These are phyloP conservation scores for Apocynum venetum DNA, from an alignment of 257 asterid genomes.

Conservation along the genomic window DNA sequence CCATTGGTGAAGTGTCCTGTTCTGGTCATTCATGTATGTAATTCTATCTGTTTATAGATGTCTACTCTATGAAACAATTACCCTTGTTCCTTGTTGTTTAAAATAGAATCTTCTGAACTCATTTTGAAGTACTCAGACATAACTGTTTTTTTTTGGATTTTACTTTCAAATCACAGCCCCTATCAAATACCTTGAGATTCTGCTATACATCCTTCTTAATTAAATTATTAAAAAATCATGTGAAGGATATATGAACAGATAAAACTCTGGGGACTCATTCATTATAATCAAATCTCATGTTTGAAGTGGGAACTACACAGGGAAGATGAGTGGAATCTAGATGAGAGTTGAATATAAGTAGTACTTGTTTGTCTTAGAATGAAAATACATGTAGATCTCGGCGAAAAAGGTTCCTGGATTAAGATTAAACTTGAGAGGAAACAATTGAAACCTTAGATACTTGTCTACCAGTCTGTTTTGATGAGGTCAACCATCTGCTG, in stretches of 20 bases:
- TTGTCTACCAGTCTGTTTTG: background rate
- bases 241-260: background rate
- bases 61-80: background rate
- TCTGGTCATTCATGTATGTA: conserved; percentile 82
- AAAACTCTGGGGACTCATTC: background rate
- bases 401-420: background rate
- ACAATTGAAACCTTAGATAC: background rate
- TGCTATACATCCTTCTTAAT: background rate
- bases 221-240: background rate
- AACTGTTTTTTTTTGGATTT: background rate
- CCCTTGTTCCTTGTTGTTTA: background rate
- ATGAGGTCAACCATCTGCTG: background rate
- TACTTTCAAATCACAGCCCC: background rate
- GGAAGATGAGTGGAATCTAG: background rate
- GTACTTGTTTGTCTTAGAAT: background rate
- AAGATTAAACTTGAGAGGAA: background rate
- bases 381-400: too few relatives aligned
- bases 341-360: background rate
- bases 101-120: background rate
- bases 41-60: conserved; percentile 2
- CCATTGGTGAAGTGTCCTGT: conserved; percentile 84
- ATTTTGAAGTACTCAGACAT: background rate
- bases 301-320: background rate
- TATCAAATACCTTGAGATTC: background rate
- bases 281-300: background rate